phyloP scores from a whole-genome alignment of 345 rosid species.

The Orychophragmus violaceus region DNA sequence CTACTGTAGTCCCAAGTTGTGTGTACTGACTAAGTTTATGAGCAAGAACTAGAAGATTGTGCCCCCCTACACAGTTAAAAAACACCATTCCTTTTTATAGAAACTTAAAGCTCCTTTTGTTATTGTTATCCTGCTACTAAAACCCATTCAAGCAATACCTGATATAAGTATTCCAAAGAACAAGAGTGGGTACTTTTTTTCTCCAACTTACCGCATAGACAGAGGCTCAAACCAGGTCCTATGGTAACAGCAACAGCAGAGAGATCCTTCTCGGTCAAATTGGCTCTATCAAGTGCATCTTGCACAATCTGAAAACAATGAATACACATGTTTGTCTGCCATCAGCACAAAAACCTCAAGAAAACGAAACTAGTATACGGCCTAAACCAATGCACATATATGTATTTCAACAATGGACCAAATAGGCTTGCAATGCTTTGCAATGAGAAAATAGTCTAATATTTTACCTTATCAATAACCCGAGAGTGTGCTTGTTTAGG shows the following conservation, averaged over 20 bases:
- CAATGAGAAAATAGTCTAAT: not conserved
- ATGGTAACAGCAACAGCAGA: too few species aligned
- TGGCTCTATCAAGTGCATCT: too few species aligned
- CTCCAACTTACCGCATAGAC: conserved; percentile 67
- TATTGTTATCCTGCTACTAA: too few species aligned
- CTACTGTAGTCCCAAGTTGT: conserved; percentile 87
- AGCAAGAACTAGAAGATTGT: conserved; percentile 79
- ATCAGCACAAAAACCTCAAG: not conserved
- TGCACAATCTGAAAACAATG: conserved; percentile 59
- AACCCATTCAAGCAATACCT: conserved; percentile 36
- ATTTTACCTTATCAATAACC: conserved; percentile 63
- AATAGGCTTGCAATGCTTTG: not conserved
- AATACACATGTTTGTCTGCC: not conserved
- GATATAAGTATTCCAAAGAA: conserved; percentile 55
- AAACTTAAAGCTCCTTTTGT: too few species aligned
- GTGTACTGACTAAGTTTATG: conserved; percentile 80
- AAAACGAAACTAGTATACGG: too few species aligned
- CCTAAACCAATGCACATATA: too few species aligned
- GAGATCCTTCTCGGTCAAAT: too few species aligned
- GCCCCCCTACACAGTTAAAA: conserved; percentile 54
- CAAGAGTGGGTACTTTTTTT: not conserved
- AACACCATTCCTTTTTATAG: too few species aligned
- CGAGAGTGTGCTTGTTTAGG: conserved; percentile 83
- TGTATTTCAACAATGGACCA: too few species aligned
- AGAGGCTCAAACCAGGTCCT: conserved; percentile 91